Base-by-base conservation (phyloP, 2,329 filamentous ascomycete genomes). In the Cephalotrichum gorgonifer region DNA sequence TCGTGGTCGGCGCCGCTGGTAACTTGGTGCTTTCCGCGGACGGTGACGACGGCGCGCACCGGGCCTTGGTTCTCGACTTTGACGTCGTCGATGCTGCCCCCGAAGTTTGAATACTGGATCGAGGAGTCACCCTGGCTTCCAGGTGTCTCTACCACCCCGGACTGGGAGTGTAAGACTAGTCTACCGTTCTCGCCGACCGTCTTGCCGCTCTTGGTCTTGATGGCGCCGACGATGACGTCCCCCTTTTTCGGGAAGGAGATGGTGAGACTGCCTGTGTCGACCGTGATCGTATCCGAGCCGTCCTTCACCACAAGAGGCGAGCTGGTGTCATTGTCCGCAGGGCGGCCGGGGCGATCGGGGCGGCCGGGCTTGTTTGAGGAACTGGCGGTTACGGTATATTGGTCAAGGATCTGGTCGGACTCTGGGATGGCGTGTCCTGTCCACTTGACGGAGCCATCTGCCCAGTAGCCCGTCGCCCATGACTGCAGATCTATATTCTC, bases 371-470 rank as follows among this genome's bases (percentile, higher is more conserved):
- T 5, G n/a, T 15, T n/a, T 8, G 26, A 45, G 15, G 44, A 2
- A 50, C 50, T 12, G 57, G 58, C 22, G 49, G 56, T 48, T 9
- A 62, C 51, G 0, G 62, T 70, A 55, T 77, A 78, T 17, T 65
- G 64, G 2, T 69, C 64, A 3, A 64, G 57, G 2, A 68, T 57
- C 0, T 54, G 55, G 2, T 70, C 67, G 0, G 66, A 68, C 5
- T 63, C 69, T 12, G 68, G 60, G 41, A 81, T 63, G 0, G 78
- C 76, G 55, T 81, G 78, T 1, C 69, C 77, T 3, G 74, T 78
- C 78, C 78, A 82, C 56, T 81, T 81, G 48, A 80, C 66, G 0
- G 78, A 79, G 25, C 73, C 75, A 60, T 82, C 78, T 1, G 71
- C 68, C 78, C 78, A 82, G 57, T 75, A 78, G 0, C 72, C 76